Evolutionary conservation across 179 eudicot species (phyloP).

Genomic region (Vitellaria paradoxa): DNA sequence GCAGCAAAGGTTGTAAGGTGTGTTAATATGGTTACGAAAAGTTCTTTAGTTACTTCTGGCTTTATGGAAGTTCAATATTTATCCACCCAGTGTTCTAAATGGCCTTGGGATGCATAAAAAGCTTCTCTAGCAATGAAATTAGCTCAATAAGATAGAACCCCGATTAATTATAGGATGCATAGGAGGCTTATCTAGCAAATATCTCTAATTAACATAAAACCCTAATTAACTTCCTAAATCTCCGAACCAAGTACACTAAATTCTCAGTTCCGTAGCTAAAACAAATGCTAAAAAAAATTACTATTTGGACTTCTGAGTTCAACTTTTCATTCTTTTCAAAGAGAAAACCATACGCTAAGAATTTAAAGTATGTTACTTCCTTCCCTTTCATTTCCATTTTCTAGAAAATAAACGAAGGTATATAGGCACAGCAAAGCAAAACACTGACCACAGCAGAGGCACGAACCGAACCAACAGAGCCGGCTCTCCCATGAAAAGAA

Average conservation of each 20-base stretch:
- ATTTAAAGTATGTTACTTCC: not conserved
- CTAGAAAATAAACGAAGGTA: not conserved
- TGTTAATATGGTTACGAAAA: not conserved
- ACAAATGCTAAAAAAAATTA: not conserved
- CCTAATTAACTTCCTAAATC: too few species aligned
- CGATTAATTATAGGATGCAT: not conserved
- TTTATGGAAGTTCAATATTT: not conserved
- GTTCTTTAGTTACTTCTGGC: not conserved
- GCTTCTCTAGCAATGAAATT: not conserved
- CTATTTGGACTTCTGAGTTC: not conserved
- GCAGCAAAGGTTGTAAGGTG: not conserved
- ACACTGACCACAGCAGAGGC: conserved; percentile 64
- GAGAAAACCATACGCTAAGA: not conserved
- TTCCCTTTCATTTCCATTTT: not conserved
- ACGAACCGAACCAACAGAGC: conserved; percentile 39
- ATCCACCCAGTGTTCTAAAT: not conserved
- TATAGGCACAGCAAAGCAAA: not conserved
- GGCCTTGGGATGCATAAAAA: not conserved
- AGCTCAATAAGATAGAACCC: not conserved
- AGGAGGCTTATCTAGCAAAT: too few species aligned
- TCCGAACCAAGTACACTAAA: not conserved
- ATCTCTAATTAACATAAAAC: too few species aligned
- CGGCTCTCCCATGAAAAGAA: conserved; percentile 23
- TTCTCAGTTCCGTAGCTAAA: not conserved
- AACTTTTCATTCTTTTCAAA: not conserved